A percentile compares a stretch with the other conserved stretches of the same genome.
Evolutionary conservation across 2,329 filamentous ascomycete species (phyloP).

Genomic region (Pyrenophora graminea): DNA sequence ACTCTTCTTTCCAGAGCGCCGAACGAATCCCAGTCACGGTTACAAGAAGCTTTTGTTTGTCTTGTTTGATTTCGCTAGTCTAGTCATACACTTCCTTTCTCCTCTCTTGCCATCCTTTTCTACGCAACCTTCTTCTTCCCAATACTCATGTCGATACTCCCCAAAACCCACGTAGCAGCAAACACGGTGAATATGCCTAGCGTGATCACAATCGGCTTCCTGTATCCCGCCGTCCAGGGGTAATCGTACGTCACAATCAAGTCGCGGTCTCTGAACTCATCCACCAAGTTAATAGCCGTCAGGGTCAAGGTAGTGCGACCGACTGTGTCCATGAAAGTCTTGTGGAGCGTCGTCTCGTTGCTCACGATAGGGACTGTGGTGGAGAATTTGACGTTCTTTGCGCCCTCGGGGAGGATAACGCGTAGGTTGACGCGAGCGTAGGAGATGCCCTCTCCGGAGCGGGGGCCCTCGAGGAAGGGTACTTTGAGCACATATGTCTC

Average conservation of each 20-base stretch:
- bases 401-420: constrained; percentile 88
- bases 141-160: constrained; percentile 82
- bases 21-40: constrained; percentile 6
- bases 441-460: constrained; percentile 79
- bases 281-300: constrained; percentile 82
- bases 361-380: constrained; percentile 73
- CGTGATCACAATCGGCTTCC: constrained; percentile 86
- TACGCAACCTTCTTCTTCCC: constrained; percentile 56
- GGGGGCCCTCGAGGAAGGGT: constrained; percentile 91
- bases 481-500: constrained; percentile 85
- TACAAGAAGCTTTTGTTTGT: neutral
- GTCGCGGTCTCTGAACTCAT: constrained; percentile 84
- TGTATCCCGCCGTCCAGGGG: constrained; percentile 70
- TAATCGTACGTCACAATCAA: constrained; percentile 89
- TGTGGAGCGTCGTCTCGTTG: constrained; percentile 67
- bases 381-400: constrained; percentile 78
- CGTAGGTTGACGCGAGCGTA: constrained; percentile 81
- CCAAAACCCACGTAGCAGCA: constrained; percentile 72
- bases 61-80: too few relatives aligned
- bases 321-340: constrained; percentile 91
- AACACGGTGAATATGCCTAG: constrained; percentile 75
- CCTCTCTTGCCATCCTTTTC: neutral
- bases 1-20: neutral
- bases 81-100: constrained; percentile 1
- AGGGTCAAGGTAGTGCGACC: constrained; percentile 83